Conservation (phyloP, 768 basidiomycete genomes). For the Austroboletus eburneus region DNA sequence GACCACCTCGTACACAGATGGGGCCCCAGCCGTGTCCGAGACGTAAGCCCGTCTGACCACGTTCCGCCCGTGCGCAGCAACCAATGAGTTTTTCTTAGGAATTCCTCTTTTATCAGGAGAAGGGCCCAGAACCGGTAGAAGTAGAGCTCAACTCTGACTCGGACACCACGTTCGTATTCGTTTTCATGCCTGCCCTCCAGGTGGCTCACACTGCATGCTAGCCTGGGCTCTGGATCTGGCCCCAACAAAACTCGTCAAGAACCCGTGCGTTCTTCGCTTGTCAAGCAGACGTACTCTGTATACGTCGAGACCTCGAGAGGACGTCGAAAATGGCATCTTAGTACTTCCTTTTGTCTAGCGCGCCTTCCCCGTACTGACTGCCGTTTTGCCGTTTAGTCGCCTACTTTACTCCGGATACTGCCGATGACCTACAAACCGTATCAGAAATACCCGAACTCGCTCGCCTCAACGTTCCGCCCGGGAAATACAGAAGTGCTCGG, state of each 20-base stretch:
- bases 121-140: slow-evolving; percentile 48
- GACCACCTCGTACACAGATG: slow-evolving; percentile 38
- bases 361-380: slow-evolving; percentile 2
- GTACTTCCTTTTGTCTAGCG: slow-evolving; percentile 37
- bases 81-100: slow-evolving; percentile 44
- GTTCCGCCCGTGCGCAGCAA: neutral
- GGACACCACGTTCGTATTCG: slow-evolving; percentile 41
- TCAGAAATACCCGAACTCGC: slow-evolving; percentile 56
- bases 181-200: neutral
- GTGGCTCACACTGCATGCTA: slow-evolving; percentile 13
- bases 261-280: slow-evolving; percentile 45
- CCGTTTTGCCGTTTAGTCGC: slow-evolving; percentile 48
- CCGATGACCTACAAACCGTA: slow-evolving; percentile 53
- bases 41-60: slow-evolving; percentile 42
- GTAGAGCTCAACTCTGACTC: slow-evolving; percentile 48
- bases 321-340: slow-evolving; percentile 79
- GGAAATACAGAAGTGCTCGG: slow-evolving; percentile 64
- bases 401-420: slow-evolving; percentile 66
- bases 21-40: slow-evolving; percentile 76
- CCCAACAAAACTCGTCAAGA: slow-evolving; percentile 26
- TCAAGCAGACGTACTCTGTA: slow-evolving; percentile 81
- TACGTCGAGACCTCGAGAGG: slow-evolving; percentile 63
- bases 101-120: slow-evolving; percentile 75
- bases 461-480: slow-evolving; percentile 50
- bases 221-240: slow-evolving; percentile 30